Base-by-base conservation (phyloP, 495 filamentous ascomycete genomes). In the Penicillium goetzii region DNA sequence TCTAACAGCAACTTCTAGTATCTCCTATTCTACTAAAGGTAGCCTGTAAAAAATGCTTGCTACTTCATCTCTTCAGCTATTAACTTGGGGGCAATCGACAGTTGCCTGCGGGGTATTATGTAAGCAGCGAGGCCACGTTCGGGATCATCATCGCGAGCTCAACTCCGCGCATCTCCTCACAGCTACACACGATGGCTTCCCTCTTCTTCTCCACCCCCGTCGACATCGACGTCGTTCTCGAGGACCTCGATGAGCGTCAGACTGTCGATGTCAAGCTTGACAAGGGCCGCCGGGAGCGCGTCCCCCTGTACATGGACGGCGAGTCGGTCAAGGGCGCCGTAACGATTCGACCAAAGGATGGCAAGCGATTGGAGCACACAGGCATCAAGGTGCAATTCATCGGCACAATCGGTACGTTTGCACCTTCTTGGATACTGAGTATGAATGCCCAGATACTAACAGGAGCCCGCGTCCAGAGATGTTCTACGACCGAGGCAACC, bases 331-430 rank as follows among this genome's bases (percentile, higher is more conserved):
- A 96, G 78, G 95, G 95, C 62, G 87, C 88, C 30, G 93, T 98
- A 54, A 98, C 96, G 8, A 87, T 99, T 68, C 82, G 95, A 70
- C 95, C 96, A 11, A 99, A 99, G 80, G 95, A 99, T 86, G 96
- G 96, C 63, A 97, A 97, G 81, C 86, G 96, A 69, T 79, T 99
- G 72, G 95, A 99, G 74, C 95, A 99, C 75, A 98, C 94, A 10
- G 95, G 95, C 63, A 98, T 99, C 83, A 99, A 99, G 81, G 93
- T 99, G 69, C 96, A 99, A 76, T 99, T 99, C 81, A 97, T 99
- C 67, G 95, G 95, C 68, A 96, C 94, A 58, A 99, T 99, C 83
- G 94, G 93, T 95, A 73, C 58, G 75, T 64, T 9, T 53, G 23
- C 17, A 7, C 15, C 38, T 30, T 12, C 34, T 17, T 12, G 11